phyloP scores from a whole-genome alignment of 163 green algal genomes.

The Chloromonas sp. region DNA sequence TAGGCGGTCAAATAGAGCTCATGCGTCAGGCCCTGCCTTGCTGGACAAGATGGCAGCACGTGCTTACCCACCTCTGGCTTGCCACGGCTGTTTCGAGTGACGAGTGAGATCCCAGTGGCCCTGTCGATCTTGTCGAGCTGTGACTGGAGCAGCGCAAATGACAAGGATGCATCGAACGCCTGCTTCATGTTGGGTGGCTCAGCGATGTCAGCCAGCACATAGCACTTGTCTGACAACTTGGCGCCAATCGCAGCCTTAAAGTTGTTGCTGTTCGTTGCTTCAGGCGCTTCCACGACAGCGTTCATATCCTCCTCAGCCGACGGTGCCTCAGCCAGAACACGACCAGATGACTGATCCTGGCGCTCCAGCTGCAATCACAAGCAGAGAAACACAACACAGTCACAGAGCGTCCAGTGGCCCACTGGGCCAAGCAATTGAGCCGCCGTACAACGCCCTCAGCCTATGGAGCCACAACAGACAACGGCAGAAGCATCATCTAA shows the following conservation, averaged over 20 bases:
- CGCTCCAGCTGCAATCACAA: neutral
- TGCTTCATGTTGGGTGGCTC: constrained; percentile 54
- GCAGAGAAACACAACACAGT: too few species aligned
- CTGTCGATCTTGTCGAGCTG: neutral
- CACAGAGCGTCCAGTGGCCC: too few species aligned
- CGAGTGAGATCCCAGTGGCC: neutral
- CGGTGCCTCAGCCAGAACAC: neutral
- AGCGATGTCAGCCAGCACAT: constrained; percentile 41
- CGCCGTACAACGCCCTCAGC: too few species aligned
- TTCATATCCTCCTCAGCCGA: neutral
- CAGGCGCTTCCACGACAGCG: neutral
- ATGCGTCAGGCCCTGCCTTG: too few species aligned
- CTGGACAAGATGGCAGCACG: neutral
- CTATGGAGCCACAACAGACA: too few species aligned
- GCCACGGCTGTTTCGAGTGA: neutral
- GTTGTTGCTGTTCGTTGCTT: neutral
- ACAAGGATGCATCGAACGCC: constrained; percentile 49
- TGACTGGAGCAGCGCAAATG: constrained; percentile 36
- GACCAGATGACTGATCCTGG: neutral
- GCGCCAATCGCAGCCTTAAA: neutral
- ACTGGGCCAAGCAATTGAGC: too few species aligned
- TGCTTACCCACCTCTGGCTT: constrained; percentile 3
- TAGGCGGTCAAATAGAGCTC: too few species aligned
- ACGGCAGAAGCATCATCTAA: too few species aligned
- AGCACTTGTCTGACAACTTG: constrained; percentile 18